Percentiles rank a stretch among this genome's conserved stretches.
phyloP scores from a whole-genome alignment of 1,139 yeast genomes.

The Pichia sp. region DNA sequence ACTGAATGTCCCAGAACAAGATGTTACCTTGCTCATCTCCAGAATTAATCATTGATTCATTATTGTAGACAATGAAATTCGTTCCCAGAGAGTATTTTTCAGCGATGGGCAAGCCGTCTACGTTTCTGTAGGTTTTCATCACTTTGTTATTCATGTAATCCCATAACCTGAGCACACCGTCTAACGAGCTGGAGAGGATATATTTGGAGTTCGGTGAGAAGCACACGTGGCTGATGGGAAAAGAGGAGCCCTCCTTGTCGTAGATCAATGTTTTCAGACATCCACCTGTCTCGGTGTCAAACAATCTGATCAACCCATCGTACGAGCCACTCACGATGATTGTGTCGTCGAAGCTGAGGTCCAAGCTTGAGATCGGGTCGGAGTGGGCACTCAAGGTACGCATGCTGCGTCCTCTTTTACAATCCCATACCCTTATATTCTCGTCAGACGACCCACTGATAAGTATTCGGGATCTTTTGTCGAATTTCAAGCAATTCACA shows the following conservation, averaged over 20 bases:
- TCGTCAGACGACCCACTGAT: conserved; percentile 89
- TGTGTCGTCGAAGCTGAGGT: conserved; percentile 74
- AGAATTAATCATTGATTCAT: conserved; percentile 47
- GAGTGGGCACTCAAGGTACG: conserved; percentile 90
- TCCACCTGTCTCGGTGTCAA: conserved; percentile 86
- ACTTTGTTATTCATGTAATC: conserved; percentile 75
- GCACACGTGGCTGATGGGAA: conserved; percentile 70
- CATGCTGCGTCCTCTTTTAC: conserved; percentile 61
- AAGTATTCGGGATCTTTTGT: conserved; percentile 68
- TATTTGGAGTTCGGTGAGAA: conserved; percentile 82
- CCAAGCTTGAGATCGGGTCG: conserved; percentile 78
- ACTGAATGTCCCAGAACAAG: conserved; percentile 71
- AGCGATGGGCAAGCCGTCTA: conserved; percentile 35
- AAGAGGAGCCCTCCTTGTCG: conserved; percentile 59
- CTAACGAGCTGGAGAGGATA: conserved; percentile 73
- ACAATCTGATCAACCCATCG: conserved; percentile 72
- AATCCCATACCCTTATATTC: conserved; percentile 87
- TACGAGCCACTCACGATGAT: conserved; percentile 83
- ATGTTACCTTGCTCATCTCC: conserved; percentile 64
- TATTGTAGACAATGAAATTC: conserved; percentile 36
- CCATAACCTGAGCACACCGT: conserved; percentile 76
- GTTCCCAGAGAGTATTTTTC: conserved; percentile 46
- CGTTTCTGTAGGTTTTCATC: conserved; percentile 63
- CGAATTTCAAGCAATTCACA: conserved; percentile 69
- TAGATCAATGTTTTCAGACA: conserved; percentile 85